phyloP scores from a whole-genome alignment of 2,329 filamentous ascomycete species.

The Nemania serpens region DNA sequence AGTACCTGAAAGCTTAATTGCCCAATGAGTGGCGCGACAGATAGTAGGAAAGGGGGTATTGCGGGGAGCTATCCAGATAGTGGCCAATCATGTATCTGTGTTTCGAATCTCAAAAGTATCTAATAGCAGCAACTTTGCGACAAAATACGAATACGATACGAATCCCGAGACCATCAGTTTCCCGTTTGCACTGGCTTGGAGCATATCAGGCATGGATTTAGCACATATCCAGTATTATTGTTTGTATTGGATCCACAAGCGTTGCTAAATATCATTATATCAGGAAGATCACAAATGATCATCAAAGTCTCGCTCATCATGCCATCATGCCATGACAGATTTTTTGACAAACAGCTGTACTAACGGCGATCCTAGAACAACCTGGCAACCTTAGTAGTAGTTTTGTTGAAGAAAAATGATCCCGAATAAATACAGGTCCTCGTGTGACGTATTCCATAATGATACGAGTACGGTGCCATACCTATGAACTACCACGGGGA shows the following conservation, averaged over 20 bases:
- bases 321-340: conserved; percentile 15
- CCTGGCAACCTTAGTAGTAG: no score
- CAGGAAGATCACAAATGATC: not conserved
- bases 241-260: no score
- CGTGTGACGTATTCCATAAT: conserved; percentile 7
- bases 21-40: conserved; percentile 23
- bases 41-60: conserved; percentile 21
- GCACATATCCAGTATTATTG: no score
- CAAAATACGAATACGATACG: conserved; percentile 33
- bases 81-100: conserved; percentile 21
- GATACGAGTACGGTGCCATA: conserved; percentile 19
- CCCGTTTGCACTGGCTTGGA: conserved; percentile 12
- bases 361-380: no score
- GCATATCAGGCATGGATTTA: not conserved
- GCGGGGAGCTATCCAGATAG: conserved; percentile 7
- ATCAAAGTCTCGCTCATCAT: conserved; percentile 10
- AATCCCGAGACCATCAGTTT: conserved; percentile 20
- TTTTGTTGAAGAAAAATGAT: not conserved
- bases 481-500: not conserved
- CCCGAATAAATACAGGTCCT: not conserved
- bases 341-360: no score
- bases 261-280: not conserved
- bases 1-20: no score
- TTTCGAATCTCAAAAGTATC: conserved; percentile 19
- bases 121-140: not conserved